Evolutionary conservation across 495 filamentous ascomycete genomes (phyloP), one percentile per base, ranked within the genome.

Genomic region (Articulospora tetracladia): DNA sequence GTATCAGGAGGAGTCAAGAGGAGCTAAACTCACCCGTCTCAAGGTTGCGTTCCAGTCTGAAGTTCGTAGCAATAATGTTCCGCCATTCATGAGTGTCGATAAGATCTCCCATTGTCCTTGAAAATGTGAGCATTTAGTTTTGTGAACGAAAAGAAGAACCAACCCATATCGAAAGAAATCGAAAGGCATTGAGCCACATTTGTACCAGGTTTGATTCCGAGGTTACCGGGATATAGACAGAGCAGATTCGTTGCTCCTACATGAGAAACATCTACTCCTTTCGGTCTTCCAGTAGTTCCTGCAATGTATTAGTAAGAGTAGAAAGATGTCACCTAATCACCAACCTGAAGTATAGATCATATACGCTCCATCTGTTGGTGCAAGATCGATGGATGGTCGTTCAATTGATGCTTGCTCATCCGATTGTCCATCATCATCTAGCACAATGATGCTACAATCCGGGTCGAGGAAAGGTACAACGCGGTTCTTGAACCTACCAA

Each of bases 111-210:
- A 75, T 11, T 70, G 70, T 26, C 67, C 73, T 73, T 39, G 17
- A 52, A 53, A 26, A n/a, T 51, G 60, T 60, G 60, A 57, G 50
- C 15, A 15, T 55, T 27, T 20, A 46, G 41, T 54, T 44, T 4
- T 28, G 3, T 15, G 39, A 24, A n/a, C 3, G 44, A 15, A 27
- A 50, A 22, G 17, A 26, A 53, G 22, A 39, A 67, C 71, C 27
- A 61, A 74, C 73, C 65, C 71, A 76, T 75, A 48, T 76, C 74
- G 51, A 76, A 76, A 17, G 68, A 68, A 17, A 76, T 66, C 28
- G 67, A 74, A 13, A 75, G 59, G n/a, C 70, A 55, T 30, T 73
- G 70, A 1, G 65, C 73, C 10, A 76, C 74, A 25, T 69, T 73
- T 23, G 57, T 72, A n/a, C 74, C 72, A 3, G 66, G 52, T 2